Percentiles rank a stretch among this genome's conserved stretches.
phyloP scores from a whole-genome alignment of 2,329 filamentous ascomycete genomes.

The Nannizziopsis barbatae region DNA sequence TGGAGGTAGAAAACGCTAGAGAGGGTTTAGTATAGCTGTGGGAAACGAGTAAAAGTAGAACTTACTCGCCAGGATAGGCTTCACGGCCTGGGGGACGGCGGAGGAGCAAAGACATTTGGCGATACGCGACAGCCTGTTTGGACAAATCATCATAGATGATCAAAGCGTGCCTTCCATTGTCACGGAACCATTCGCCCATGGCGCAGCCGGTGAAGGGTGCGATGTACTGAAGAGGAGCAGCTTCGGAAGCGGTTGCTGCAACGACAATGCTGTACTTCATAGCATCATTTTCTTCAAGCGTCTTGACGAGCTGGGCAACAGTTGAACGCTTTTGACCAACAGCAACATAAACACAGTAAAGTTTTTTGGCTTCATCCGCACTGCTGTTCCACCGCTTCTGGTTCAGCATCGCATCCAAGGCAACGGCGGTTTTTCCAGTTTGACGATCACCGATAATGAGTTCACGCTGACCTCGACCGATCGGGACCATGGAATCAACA shows the following conservation, averaged over 20 bases:
- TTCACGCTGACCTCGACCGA: slow-evolving; percentile 99
- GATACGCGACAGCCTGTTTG: slow-evolving; percentile 96
- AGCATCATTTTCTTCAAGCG: slow-evolving; percentile 97
- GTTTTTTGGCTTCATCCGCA: slow-evolving; percentile 90
- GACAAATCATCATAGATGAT: slow-evolving; percentile 91
- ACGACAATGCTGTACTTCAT: slow-evolving; percentile 97
- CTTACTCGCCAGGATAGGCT: slow-evolving; percentile 87
- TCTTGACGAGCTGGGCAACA: slow-evolving; percentile 98
- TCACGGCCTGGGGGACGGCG: slow-evolving; percentile 97
- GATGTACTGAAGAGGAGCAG: slow-evolving; percentile 85
- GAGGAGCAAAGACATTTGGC: slow-evolving; percentile 97
- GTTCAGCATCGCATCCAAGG: slow-evolving; percentile 96
- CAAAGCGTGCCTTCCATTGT: slow-evolving; percentile 77
- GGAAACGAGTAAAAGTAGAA: slow-evolving; percentile 12
- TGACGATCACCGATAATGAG: slow-evolving; percentile 99
- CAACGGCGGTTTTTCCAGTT: slow-evolving; percentile 98
- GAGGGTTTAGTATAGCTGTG: slow-evolving; percentile 17
- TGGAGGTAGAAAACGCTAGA: slow-evolving; percentile 86
- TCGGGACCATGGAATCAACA: slow-evolving; percentile 98
- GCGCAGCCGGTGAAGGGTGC: slow-evolving; percentile 70
- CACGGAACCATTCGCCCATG: slow-evolving; percentile 65
- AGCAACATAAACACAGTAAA: slow-evolving; percentile 99
- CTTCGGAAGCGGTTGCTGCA: slow-evolving; percentile 93
- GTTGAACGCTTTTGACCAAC: slow-evolving; percentile 99
- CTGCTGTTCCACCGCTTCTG: slow-evolving; percentile 94